phyloP scores from a whole-genome alignment of 495 filamentous ascomycete species.

The Clohesyomyces aquaticus region DNA sequence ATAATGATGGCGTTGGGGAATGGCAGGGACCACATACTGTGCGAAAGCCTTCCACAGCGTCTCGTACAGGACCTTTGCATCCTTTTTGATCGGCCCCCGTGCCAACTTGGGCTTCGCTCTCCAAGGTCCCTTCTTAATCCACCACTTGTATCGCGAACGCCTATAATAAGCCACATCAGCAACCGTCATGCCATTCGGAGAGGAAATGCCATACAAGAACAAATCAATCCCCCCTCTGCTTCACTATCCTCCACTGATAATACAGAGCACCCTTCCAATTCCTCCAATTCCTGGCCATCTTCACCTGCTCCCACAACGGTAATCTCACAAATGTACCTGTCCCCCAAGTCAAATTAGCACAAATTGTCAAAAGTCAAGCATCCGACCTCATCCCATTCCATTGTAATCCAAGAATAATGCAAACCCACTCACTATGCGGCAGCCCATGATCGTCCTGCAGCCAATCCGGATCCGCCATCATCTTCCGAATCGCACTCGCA shows the following conservation, averaged over 20 bases:
- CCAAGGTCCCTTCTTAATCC: not conserved
- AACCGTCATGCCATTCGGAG: not conserved
- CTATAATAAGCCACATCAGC: slow-evolving; percentile 15
- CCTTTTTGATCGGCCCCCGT: not conserved
- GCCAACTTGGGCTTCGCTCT: not conserved
- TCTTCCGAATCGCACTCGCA: not conserved
- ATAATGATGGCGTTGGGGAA: no score
- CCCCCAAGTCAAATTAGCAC: no score
- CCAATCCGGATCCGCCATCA: not conserved
- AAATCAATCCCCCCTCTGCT: no score
- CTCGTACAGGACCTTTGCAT: not conserved
- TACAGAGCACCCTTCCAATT: no score
- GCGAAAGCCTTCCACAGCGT: slow-evolving; percentile 3
- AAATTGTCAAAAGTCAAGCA: not conserved
- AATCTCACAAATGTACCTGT: no score
- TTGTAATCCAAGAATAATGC: not conserved
- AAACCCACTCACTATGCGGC: not conserved
- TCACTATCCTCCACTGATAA: no score
- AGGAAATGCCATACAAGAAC: not conserved
- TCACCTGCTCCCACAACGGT: no score
- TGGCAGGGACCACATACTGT: slow-evolving; percentile 53
- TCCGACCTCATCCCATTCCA: not conserved
- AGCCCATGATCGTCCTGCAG: not conserved
- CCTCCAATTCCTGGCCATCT: no score
- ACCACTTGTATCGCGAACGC: not conserved